Conservation (phyloP, 352 stramenopile genomes). For the Pythium phragmitis region DNA sequence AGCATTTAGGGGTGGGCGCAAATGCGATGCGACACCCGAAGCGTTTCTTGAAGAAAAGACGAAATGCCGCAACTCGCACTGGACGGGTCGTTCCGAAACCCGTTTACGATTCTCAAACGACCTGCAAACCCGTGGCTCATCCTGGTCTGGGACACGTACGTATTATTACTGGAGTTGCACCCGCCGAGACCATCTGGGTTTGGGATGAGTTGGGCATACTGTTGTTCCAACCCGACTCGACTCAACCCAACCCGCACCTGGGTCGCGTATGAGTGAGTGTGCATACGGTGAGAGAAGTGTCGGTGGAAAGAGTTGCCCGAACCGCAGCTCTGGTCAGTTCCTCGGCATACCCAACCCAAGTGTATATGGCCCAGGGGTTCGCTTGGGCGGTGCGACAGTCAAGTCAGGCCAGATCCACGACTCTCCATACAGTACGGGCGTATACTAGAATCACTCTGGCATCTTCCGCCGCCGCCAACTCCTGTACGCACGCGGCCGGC, state of each 20-base stretch:
- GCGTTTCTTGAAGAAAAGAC: slow-evolving; percentile 19
- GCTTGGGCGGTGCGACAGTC: slow-evolving; percentile 16
- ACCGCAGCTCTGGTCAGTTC: neutral
- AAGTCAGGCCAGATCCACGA: no score
- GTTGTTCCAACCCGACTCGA: neutral
- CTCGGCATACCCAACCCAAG: slow-evolving; percentile 3
- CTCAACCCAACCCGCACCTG: slow-evolving; percentile 4
- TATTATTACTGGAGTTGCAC: no score
- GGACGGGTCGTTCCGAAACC: neutral
- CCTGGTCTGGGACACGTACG: slow-evolving; percentile 2
- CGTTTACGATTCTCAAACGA: neutral
- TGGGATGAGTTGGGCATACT: neutral
- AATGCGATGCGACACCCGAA: slow-evolving; percentile 19
- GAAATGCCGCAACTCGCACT: neutral
- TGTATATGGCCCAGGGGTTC: neutral
- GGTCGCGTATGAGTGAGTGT: neutral
- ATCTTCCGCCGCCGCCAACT: neutral
- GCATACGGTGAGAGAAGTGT: slow-evolving; percentile 28
- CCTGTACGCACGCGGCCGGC: no score
- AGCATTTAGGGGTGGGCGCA: neutral
- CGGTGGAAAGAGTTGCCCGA: slow-evolving; percentile 22
- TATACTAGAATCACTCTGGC: neutral
- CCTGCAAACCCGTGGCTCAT: neutral
- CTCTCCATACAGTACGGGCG: neutral
- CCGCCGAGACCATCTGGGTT: slow-evolving; percentile 3